Evolutionary conservation across 495 filamentous ascomycete genomes (phyloP).

Genomic region (Amphirosellinia nigrospora): DNA sequence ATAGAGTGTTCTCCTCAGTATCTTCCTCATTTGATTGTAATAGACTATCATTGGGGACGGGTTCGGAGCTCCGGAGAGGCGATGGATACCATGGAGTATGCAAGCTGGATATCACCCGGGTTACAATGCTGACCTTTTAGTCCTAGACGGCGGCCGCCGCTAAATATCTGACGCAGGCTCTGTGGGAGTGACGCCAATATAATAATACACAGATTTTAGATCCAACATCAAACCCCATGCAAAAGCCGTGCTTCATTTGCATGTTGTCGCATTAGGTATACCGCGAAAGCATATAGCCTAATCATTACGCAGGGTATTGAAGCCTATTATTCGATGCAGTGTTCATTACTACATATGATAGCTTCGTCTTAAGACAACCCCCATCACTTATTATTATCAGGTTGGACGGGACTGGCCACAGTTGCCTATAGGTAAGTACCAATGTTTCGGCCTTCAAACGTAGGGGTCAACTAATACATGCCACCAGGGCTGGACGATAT

Average conservation of each 20-base stretch:
- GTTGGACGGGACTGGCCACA: neutral
- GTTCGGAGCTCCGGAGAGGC: slow-evolving; percentile 13
- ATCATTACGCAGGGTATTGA: neutral
- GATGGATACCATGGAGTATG: neutral
- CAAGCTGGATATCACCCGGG: slow-evolving; percentile 2
- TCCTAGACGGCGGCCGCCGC: slow-evolving; percentile 2
- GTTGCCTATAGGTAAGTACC: neutral
- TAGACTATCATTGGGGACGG: neutral
- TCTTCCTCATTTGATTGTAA: slow-evolving; percentile 9
- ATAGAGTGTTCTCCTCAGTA: neutral
- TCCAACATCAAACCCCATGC: neutral
- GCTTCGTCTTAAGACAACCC: too few species aligned
- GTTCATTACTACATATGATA: slow-evolving; percentile 1
- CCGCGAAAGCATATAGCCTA: neutral
- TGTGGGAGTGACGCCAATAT: neutral
- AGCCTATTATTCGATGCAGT: neutral
- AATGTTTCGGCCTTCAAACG: neutral
- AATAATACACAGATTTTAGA: neutral
- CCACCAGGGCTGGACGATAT: neutral
- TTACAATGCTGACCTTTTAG: slow-evolving; percentile 3
- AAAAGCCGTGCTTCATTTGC: neutral
- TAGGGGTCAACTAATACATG: neutral
- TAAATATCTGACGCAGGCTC: neutral
- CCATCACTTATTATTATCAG: neutral
- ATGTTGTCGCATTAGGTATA: slow-evolving; percentile 8